Percentiles rank a stretch among this genome's conserved stretches.
Evolutionary conservation across 2,329 filamentous ascomycete species (phyloP).

Genomic region (Trichoderma guizhouense): DNA sequence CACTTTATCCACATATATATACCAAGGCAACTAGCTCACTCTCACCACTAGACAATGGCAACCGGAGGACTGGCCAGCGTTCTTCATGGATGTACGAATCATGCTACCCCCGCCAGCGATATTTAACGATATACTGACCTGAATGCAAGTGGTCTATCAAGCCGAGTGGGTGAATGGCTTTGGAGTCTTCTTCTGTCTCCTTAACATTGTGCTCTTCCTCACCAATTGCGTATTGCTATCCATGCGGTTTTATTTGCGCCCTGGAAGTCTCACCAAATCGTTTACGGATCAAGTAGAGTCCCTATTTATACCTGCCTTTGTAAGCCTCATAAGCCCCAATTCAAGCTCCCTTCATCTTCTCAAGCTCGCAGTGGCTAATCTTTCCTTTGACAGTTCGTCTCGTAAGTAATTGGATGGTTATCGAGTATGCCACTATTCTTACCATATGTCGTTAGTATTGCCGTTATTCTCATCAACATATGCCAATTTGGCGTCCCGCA

Average conservation of each 20-base stretch:
- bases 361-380: background rate
- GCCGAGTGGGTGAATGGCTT: constrained; percentile 56
- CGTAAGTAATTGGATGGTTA: constrained; percentile 32
- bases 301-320: constrained; percentile 69
- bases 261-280: constrained; percentile 66
- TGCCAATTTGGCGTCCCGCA: constrained; percentile 70
- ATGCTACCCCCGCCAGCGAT: background rate
- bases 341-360: background rate
- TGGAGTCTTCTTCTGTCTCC: constrained; percentile 58
- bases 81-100: constrained; percentile 33
- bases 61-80: constrained; percentile 56
- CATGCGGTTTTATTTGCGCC: constrained; percentile 65
- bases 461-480: constrained; percentile 74
- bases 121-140: background rate
- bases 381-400: constrained; percentile 37
- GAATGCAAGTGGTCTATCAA: constrained; percentile 8
- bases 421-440: background rate
- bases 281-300: constrained; percentile 76
- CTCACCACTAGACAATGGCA: constrained; percentile 39
- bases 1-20: background rate
- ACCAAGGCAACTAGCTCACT: background rate
- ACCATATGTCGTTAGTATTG: constrained; percentile 42
- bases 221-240: constrained; percentile 62
- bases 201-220: constrained; percentile 62
- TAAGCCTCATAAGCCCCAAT: constrained; percentile 24